phyloP scores from a whole-genome alignment of 163 green algal species.

The Chlamydomonas reinhardtii region DNA sequence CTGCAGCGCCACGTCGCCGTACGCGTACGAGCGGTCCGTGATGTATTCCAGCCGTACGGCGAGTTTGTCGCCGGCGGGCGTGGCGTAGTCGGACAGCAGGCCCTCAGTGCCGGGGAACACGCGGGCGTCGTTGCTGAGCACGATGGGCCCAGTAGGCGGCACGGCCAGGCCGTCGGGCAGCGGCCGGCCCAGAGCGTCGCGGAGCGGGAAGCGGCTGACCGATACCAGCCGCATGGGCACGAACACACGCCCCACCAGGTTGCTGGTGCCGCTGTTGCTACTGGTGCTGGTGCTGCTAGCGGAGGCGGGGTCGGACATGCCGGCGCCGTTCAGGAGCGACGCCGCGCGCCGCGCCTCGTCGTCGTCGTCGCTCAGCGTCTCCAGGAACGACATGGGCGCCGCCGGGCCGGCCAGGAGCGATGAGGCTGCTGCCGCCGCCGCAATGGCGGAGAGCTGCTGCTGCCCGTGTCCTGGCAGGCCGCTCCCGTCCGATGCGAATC shows the following conservation, averaged over 20 bases:
- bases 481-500: too few species aligned
- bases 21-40: constrained; percentile 15
- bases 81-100: neutral
- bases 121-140: constrained; percentile 33
- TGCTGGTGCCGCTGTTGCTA: too few species aligned
- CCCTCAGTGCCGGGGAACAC: constrained; percentile 40
- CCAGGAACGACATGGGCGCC: neutral
- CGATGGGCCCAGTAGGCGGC: constrained; percentile 16
- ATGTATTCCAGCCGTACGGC: constrained; percentile 43
- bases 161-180: neutral
- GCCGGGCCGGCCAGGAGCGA: too few species aligned
- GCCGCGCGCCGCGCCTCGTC: neutral
- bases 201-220: neutral
- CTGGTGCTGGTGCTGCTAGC: too few species aligned
- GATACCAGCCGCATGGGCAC: constrained; percentile 15
- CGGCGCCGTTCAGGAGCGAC: neutral
- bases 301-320: too few species aligned
- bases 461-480: too few species aligned
- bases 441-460: too few species aligned
- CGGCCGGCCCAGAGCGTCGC: neutral
- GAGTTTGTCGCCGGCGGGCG: neutral
- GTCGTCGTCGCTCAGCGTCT: neutral
- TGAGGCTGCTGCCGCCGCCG: too few species aligned
- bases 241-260: too few species aligned
- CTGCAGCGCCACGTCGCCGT: constrained; percentile 29